A percentile compares a stretch with the other conserved stretches of the same genome.
Conservation (phyloP, 257 asterid species). For the Solanum dulcamara region DNA sequence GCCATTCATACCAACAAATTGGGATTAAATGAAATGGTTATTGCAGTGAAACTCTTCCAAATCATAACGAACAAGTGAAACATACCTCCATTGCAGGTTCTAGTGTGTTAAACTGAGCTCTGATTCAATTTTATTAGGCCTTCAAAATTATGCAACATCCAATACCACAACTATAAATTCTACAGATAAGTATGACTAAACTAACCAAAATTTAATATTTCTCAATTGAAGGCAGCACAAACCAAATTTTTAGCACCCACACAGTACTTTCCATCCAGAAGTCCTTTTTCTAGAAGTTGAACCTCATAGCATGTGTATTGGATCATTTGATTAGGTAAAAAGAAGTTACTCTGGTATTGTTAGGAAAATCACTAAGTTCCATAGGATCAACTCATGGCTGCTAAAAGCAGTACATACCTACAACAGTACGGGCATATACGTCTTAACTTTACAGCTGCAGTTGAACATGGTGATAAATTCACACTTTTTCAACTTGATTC, state of each 20-base stretch:
- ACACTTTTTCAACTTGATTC: not conserved
- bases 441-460: not conserved
- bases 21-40: not conserved
- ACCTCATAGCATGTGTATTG: not conserved
- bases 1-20: not conserved
- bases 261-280: not conserved
- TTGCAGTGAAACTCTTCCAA: not conserved
- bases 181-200: not conserved
- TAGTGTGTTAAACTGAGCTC: not conserved
- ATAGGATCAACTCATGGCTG: not conserved
- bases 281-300: not conserved
- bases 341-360: not conserved
- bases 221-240: not conserved
- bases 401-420: not conserved
- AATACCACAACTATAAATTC: not conserved
- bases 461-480: not conserved
- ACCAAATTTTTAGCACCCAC: not conserved
- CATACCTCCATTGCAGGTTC: not conserved
- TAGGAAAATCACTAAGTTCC: not conserved
- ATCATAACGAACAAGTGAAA: not conserved
- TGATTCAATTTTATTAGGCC: not conserved
- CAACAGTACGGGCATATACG: not conserved
- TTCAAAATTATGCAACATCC: not conserved
- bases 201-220: not conserved
- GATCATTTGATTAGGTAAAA: not conserved